These are phyloP conservation scores for Aspergillus amoenus DNA, from an alignment of 2,329 filamentous ascomycete genomes.

Conservation along the genomic window DNA sequence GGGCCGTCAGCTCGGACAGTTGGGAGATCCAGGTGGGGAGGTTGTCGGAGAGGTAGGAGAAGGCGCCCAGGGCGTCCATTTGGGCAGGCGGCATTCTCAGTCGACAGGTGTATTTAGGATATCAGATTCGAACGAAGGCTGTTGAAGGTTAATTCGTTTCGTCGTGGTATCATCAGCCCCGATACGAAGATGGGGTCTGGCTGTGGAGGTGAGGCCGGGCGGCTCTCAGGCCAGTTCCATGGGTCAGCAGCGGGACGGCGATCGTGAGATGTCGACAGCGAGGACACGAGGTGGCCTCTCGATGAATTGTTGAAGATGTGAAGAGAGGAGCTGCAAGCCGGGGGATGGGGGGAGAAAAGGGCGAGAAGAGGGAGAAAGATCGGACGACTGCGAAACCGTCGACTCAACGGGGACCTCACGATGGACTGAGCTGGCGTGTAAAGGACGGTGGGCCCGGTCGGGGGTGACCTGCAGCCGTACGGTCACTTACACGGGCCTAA, in stretches of 20 bases:
- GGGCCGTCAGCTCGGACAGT: constrained; percentile 42
- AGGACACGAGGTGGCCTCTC: too few relatives aligned
- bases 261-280: too few relatives aligned
- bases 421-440: neutral
- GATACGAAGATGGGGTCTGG: neutral
- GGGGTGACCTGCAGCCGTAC: neutral
- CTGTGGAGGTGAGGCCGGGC: neutral
- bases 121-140: neutral
- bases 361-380: too few relatives aligned
- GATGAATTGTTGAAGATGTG: too few relatives aligned
- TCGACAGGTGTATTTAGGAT: neutral
- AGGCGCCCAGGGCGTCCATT: constrained; percentile 47
- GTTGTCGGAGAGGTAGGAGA: constrained; percentile 45
- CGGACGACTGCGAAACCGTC: too few relatives aligned
- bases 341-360: too few relatives aligned
- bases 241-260: constrained; percentile 1
- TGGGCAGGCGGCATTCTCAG: constrained; percentile 13
- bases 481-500: neutral
- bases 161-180: constrained; percentile 15
- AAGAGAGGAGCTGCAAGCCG: too few relatives aligned
- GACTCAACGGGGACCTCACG: too few relatives aligned
- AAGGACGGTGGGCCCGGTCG: neutral
- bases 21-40: constrained; percentile 46
- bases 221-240: constrained; percentile 15
- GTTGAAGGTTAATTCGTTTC: constrained; percentile 4